Percentiles rank a stretch among this genome's conserved stretches.
These are phyloP conservation scores for Sporothrix dimorphospora DNA, from an alignment of 2,329 filamentous ascomycete genomes.

Conservation along the genomic window DNA sequence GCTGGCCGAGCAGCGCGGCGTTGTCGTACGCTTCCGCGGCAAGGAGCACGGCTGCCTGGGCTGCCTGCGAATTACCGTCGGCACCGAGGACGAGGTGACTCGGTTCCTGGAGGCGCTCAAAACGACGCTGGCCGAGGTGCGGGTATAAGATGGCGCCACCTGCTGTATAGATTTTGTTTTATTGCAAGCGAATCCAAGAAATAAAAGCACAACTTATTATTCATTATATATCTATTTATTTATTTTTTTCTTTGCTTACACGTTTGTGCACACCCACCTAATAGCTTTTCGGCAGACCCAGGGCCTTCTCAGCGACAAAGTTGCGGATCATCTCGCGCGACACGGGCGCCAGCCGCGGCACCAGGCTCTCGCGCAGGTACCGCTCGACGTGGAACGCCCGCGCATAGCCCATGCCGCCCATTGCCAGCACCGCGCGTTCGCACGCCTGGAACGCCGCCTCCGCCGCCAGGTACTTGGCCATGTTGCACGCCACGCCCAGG, in stretches of 20 bases:
- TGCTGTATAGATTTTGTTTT: neutral
- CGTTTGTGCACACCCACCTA: slow-evolving; percentile 38
- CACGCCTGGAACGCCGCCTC: slow-evolving; percentile 66
- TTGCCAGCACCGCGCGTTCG: slow-evolving; percentile 61
- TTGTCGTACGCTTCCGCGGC: slow-evolving; percentile 91
- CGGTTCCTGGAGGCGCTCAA: slow-evolving; percentile 73
- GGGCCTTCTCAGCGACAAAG: slow-evolving; percentile 68
- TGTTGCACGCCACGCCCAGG: slow-evolving; percentile 68
- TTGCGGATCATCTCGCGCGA: slow-evolving; percentile 77
- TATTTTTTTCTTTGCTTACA: neutral
- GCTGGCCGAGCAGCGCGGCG: slow-evolving; percentile 82
- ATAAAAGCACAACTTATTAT: slow-evolving; percentile 24
- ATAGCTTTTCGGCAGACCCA: slow-evolving; percentile 70
- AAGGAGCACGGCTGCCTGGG: slow-evolving; percentile 89
- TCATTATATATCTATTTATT: neutral
- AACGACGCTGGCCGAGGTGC: slow-evolving; percentile 52
- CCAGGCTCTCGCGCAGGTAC: slow-evolving; percentile 66
- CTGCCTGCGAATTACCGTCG: slow-evolving; percentile 88
- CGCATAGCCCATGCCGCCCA: slow-evolving; percentile 68
- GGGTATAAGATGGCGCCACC: slow-evolving; percentile 35
- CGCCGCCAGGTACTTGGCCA: slow-evolving; percentile 70
- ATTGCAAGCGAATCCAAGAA: neutral
- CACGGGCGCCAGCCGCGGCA: slow-evolving; percentile 66
- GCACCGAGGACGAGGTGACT: slow-evolving; percentile 83
- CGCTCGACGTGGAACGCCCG: slow-evolving; percentile 67